A percentile compares a stretch with the other conserved stretches of the same genome.
phyloP scores from a whole-genome alignment of 305 asterid genomes.

The Fraxinus sp. region DNA sequence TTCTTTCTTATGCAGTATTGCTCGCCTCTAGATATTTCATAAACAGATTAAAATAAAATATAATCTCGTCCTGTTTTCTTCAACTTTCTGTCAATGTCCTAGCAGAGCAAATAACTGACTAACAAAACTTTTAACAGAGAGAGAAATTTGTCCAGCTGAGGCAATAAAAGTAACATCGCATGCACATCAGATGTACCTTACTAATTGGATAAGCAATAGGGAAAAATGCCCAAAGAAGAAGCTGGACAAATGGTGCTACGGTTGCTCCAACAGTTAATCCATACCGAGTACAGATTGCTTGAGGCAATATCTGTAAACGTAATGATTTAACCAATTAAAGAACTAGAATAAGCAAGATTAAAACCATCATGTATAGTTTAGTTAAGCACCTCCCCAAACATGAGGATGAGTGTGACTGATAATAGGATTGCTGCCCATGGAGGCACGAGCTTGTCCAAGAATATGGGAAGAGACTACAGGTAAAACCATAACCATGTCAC shows the following conservation, averaged over 20 bases:
- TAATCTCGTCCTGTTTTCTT: not conserved
- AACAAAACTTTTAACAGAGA: not conserved
- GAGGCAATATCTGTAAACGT: constrained; percentile 81
- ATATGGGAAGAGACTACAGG: constrained; percentile 89
- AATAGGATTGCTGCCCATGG: constrained; percentile 97
- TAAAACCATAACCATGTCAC: constrained; percentile 12
- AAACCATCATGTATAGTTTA: constrained; percentile 13
- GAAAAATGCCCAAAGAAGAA: constrained; percentile 87
- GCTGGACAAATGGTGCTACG: constrained; percentile 79
- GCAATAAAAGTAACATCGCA: not conserved
- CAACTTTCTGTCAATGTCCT: not conserved
- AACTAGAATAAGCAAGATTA: constrained; percentile 5
- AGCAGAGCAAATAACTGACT: not conserved
- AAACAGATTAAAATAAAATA: constrained; percentile 1
- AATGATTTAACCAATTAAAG: constrained; percentile 13
- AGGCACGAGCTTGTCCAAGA: constrained; percentile 94
- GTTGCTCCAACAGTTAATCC: constrained; percentile 94
- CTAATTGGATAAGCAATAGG: constrained; percentile 94
- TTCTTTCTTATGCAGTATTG: not conserved
- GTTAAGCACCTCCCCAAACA: constrained; percentile 83
- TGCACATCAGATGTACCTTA: constrained; percentile 55
- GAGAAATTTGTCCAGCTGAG: not conserved
- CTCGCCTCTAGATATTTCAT: not conserved
- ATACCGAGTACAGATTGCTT: constrained; percentile 94
- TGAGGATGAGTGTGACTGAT: constrained; percentile 92